A percentile compares a stretch with the other conserved stretches of the same genome.
Evolutionary conservation across 2,329 filamentous ascomycete species (phyloP).

Genomic region (Neonectria sp.): DNA sequence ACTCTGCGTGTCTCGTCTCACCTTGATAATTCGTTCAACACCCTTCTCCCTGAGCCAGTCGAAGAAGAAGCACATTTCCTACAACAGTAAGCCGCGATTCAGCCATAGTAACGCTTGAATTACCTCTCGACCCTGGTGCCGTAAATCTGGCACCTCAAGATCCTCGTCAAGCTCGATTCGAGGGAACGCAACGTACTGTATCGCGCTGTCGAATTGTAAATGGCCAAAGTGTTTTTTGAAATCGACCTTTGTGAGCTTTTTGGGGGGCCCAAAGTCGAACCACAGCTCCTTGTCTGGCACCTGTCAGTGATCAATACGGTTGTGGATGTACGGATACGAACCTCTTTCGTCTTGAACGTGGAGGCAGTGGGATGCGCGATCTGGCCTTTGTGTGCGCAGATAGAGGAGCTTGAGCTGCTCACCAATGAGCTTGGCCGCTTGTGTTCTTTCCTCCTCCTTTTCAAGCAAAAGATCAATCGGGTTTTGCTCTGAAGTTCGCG

Average conservation of each 20-base stretch:
- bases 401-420: slow-evolving; percentile 18
- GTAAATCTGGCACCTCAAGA: not conserved
- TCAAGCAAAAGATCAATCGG: no score
- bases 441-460: slow-evolving; percentile 11
- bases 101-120: no score
- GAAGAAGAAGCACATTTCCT: slow-evolving; percentile 32
- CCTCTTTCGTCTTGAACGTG: not conserved
- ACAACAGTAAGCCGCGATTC: no score
- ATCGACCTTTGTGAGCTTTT: slow-evolving; percentile 3
- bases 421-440: not conserved
- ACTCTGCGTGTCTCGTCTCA: not conserved
- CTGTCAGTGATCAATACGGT: no score
- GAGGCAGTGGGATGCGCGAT: not conserved
- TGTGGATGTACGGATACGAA: not conserved
- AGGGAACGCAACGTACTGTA: slow-evolving; percentile 30
- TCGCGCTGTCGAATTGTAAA: slow-evolving; percentile 15
- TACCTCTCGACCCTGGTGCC: slow-evolving; percentile 18
- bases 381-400: slow-evolving; percentile 13
- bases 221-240: slow-evolving; percentile 24
- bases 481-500: not conserved
- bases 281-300: slow-evolving; percentile 17
- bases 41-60: slow-evolving; percentile 11
- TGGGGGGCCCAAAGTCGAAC: slow-evolving; percentile 25
- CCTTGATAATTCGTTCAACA: slow-evolving; percentile 21
- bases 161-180: slow-evolving; percentile 10